A percentile compares a stretch with the other conserved stretches of the same genome.
Evolutionary conservation across 805 yeast species (phyloP).

Genomic region (Saturnispora sanitii): DNA sequence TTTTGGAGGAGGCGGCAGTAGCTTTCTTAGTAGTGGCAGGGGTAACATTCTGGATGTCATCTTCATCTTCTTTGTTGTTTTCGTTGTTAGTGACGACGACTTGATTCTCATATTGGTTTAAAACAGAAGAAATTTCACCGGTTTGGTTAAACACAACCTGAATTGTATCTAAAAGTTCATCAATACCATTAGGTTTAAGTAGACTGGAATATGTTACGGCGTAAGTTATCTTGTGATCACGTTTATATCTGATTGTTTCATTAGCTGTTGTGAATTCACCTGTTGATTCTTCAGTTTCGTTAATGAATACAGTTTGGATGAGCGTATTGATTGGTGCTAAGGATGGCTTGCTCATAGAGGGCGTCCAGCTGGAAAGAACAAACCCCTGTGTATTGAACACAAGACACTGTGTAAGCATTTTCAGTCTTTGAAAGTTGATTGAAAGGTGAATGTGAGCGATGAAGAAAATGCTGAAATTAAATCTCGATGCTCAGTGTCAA

Average conservation of each 20-base stretch:
- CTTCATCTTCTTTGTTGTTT: conserved; percentile 6
- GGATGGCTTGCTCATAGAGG: neutral
- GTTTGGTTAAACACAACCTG: conserved; percentile 17
- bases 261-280: neutral
- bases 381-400: conserved; percentile 3
- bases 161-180: conserved; percentile 22
- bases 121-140: neutral
- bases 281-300: neutral
- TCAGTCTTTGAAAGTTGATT: too few relatives aligned
- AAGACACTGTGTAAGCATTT: conserved; percentile 7
- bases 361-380: conserved; percentile 2
- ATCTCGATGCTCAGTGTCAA: too few relatives aligned
- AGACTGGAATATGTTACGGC: conserved; percentile 35
- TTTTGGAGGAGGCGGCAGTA: too few relatives aligned
- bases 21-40: conserved; percentile 6
- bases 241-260: conserved; percentile 1
- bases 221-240: conserved; percentile 24
- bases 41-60: conserved; percentile 19
- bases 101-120: conserved; percentile 3
- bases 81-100: conserved; percentile 19
- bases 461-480: too few relatives aligned
- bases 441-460: too few relatives aligned
- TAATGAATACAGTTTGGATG: conserved; percentile 31
- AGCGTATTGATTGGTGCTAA: conserved; percentile 28
- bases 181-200: conserved; percentile 22